phyloP scores from a whole-genome alignment of 2,329 filamentous ascomycete genomes.

The Pseudogymnoascus sp. region DNA sequence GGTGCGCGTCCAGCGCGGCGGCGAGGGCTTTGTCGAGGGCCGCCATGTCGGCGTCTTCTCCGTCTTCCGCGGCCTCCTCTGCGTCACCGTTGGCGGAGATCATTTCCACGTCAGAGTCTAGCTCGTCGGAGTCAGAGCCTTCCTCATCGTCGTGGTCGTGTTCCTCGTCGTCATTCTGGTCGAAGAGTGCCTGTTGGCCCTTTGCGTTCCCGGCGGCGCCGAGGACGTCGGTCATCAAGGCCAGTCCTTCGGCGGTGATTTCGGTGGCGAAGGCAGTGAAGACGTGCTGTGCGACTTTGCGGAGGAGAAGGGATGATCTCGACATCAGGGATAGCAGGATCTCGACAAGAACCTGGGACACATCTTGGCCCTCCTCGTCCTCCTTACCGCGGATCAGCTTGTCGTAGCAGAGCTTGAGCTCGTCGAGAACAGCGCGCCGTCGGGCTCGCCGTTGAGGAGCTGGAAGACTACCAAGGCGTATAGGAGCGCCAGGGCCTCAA shows the following conservation, averaged over 20 bases:
- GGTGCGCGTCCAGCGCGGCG: constrained; percentile 67
- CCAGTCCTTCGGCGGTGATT: constrained; percentile 66
- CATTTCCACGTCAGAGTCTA: constrained; percentile 44
- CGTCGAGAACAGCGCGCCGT: constrained; percentile 75
- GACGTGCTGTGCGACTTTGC: constrained; percentile 80
- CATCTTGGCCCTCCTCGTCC: constrained; percentile 45
- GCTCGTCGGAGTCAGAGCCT: constrained; percentile 29
- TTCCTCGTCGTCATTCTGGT: constrained; percentile 55
- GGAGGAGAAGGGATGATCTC: constrained; percentile 75
- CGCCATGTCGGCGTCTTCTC: constrained; percentile 36
- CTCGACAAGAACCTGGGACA: constrained; percentile 72
- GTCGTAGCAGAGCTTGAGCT: constrained; percentile 70
- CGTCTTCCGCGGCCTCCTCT: constrained; percentile 34
- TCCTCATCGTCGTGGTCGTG: constrained; percentile 40
- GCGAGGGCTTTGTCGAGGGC: constrained; percentile 65
- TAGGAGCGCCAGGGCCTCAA: constrained; percentile 68
- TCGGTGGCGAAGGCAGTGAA: constrained; percentile 75
- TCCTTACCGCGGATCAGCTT: constrained; percentile 47
- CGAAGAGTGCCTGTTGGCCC: constrained; percentile 82
- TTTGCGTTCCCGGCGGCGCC: constrained; percentile 71
- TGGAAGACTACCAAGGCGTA: constrained; percentile 82
- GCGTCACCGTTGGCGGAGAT: constrained; percentile 40
- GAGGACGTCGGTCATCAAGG: constrained; percentile 61
- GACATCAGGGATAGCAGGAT: constrained; percentile 86
- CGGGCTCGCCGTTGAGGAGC: constrained; percentile 81